Evolutionary conservation across 2,329 filamentous ascomycete genomes (phyloP).

Genomic region (Penicillium sp.): DNA sequence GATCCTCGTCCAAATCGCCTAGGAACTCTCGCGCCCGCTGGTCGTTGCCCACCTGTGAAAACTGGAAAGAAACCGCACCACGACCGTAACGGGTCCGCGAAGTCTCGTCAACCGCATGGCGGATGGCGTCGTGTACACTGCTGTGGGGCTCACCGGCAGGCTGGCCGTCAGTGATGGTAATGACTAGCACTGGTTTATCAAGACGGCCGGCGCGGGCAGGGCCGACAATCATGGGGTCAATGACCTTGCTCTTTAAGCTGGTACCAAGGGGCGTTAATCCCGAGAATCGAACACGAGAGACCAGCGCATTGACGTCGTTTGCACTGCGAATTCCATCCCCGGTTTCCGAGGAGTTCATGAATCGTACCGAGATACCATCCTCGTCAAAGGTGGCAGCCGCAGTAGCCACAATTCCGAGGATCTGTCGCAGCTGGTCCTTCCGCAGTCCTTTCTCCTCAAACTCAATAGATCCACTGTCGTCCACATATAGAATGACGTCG

Average conservation of each 20-base stretch:
- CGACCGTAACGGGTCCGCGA: conserved; percentile 54
- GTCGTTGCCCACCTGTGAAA: conserved; percentile 69
- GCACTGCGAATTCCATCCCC: conserved; percentile 58
- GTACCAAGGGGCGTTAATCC: conserved; percentile 68
- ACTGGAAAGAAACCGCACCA: conserved; percentile 65
- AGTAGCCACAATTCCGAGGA: conserved; percentile 62
- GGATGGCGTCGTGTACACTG: conserved; percentile 59
- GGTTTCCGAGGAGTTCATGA: conserved; percentile 64
- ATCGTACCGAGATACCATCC: conserved; percentile 67
- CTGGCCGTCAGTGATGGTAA: conserved; percentile 67
- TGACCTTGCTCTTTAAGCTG: conserved; percentile 61
- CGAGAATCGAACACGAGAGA: conserved; percentile 61
- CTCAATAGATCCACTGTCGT: conserved; percentile 69
- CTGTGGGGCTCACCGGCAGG: conserved; percentile 62
- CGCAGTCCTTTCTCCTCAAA: conserved; percentile 68
- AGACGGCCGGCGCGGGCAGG: conserved; percentile 55
- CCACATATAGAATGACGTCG: conserved; percentile 64
- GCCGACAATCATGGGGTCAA: conserved; percentile 60
- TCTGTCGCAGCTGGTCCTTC: conserved; percentile 66
- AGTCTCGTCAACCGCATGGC: conserved; percentile 54
- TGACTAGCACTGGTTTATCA: conserved; percentile 64
- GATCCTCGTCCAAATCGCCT: conserved; percentile 63
- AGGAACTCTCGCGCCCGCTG: conserved; percentile 65
- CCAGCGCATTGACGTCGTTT: conserved; percentile 59
- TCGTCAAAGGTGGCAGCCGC: conserved; percentile 69